Base-by-base conservation (phyloP, 352 stramenopile species). In the Globisporangium iwayamae region DNA sequence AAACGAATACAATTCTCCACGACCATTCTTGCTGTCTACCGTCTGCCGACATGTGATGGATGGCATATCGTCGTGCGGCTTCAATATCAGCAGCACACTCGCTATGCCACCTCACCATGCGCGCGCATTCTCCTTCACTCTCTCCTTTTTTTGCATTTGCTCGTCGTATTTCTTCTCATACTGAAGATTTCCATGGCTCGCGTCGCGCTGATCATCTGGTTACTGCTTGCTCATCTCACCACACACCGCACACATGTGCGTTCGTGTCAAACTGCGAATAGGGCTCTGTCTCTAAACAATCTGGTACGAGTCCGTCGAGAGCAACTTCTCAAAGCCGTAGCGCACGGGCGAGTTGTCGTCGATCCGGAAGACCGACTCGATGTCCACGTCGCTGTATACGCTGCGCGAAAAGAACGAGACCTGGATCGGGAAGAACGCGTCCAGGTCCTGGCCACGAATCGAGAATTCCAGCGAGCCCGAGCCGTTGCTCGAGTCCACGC, bases 331-430 rank as follows among this genome's bases (percentile, higher is more conserved):
- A 71, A 90, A 93, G 55, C 87, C 85, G 69, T 90, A 96, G 64
- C 76, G 70, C 60, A 96, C 72, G 1, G 83, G 76, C 50, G 83
- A 81, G 55, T 85, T 73, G 72, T 96, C 87, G 54, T 83, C 80
- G 14, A 89, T 76, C 65, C 81, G 88, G 51, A 81, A 74, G 52
- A 94, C 87, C 18, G 83, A 72, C 62, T 92, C 81, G 54, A 96
- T 81, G 58, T 90, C 71, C 50, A 93, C 76, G 58, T 94, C 87
- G 73, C 87, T 92, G 83, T 94, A 96, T 51, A 92, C 81, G 67
- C 60, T 90, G 69, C 87, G 87, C 61, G 87, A 96, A 75, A 93
- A 96, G 76, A 96, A 96, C 63, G 85, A 92, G 28, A 96, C 81
- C n/a, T 83, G 69, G 55, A 96, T 88, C 61, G 87, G 87, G 74